phyloP scores from a whole-genome alignment of 2,329 filamentous ascomycete species.

The Cadophora luteo-olivacea region DNA sequence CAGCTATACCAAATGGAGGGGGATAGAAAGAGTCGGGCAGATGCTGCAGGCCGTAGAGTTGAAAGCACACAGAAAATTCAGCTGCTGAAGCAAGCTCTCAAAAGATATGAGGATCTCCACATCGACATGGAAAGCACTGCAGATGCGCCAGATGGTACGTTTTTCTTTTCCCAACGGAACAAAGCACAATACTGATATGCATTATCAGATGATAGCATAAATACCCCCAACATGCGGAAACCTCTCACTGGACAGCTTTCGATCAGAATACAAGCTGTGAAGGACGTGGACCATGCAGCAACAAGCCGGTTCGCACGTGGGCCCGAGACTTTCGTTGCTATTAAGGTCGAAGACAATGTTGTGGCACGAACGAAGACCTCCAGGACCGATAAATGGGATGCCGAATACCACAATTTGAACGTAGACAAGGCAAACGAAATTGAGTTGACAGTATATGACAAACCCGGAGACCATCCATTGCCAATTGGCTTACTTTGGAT shows the following conservation, averaged over 20 bases:
- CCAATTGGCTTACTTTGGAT: conserved; percentile 97
- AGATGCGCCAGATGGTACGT: conserved; percentile 80
- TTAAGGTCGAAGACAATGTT: conserved; percentile 95
- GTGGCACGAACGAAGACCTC: conserved; percentile 87
- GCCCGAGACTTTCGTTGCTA: conserved; percentile 92
- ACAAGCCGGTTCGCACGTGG: conserved; percentile 84
- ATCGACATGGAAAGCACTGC: conserved; percentile 83
- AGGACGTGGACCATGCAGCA: conserved; percentile 91
- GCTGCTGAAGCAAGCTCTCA: conserved; percentile 91
- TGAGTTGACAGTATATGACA: conserved; percentile 97
- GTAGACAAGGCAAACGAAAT: conserved; percentile 99
- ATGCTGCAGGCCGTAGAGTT: conserved; percentile 86
- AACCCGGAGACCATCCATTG: conserved; percentile 85
- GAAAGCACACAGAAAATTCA: conserved; percentile 99
- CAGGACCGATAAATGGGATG: conserved; percentile 87
- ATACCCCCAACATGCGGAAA: conserved; percentile 92
- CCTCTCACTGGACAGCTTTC: conserved; percentile 91
- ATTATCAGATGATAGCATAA: conserved; percentile 86
- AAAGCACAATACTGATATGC: conserved; percentile 2
- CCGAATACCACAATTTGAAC: conserved; percentile 88
- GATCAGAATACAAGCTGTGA: conserved; percentile 85
- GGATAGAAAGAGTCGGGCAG: conserved; percentile 91
- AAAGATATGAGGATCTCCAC: conserved; percentile 96
- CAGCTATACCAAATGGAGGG: conserved; percentile 97
- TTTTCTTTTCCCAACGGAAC: conserved; percentile 18